Percentiles rank a stretch among this genome's conserved stretches.
phyloP scores from a whole-genome alignment of 139 green algal genomes.

The Dunaliella primolecta region DNA sequence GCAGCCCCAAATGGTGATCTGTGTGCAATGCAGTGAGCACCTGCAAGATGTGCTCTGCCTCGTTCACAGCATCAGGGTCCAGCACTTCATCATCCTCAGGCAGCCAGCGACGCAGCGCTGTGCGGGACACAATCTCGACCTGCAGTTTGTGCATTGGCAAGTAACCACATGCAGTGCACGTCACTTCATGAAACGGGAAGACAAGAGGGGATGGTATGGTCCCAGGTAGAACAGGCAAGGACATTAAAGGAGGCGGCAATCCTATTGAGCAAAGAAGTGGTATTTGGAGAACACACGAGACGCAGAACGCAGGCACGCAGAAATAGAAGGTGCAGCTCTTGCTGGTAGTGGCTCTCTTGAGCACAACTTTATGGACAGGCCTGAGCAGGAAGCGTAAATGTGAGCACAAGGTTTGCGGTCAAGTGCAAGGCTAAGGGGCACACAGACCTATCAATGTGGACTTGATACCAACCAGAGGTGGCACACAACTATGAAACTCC shows the following conservation, averaged over 20 bases:
- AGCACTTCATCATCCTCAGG: slow-evolving; percentile 39
- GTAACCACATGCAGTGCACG: neutral
- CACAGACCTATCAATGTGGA: too few relatives aligned
- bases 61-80: slow-evolving; percentile 26
- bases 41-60: slow-evolving; percentile 41
- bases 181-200: neutral
- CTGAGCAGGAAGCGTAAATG: too few relatives aligned
- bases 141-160: neutral
- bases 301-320: neutral
- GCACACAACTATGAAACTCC: too few relatives aligned
- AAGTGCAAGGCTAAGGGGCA: too few relatives aligned
- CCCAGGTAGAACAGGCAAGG: neutral
- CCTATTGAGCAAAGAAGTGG: neutral
- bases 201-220: neutral
- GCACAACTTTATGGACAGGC: too few relatives aligned
- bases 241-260: neutral
- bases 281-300: too few relatives aligned
- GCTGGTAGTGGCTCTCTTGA: too few relatives aligned
- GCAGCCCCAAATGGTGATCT: neutral
- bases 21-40: neutral
- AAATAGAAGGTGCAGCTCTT: neutral
- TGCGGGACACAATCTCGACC: slow-evolving; percentile 43
- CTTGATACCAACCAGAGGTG: too few relatives aligned
- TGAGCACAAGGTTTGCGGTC: neutral
- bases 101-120: slow-evolving; percentile 40